phyloP scores from a whole-genome alignment of 2,329 filamentous ascomycete species.

The Zelopaecilomyces penicillatus region DNA sequence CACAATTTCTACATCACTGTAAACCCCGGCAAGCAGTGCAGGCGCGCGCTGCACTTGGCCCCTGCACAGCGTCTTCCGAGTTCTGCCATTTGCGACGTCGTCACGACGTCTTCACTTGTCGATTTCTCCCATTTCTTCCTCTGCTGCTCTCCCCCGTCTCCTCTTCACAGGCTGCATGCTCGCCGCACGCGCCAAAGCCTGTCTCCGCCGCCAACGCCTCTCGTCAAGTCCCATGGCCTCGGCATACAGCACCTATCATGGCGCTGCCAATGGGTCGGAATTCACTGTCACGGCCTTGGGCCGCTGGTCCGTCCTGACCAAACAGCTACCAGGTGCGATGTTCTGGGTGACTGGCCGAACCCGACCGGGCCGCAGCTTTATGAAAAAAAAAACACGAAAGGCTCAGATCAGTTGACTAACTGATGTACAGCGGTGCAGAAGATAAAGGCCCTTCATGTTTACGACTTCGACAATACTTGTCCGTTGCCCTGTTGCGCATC shows the following conservation, averaged over 20 bases:
- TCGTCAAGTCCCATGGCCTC: conserved; percentile 30
- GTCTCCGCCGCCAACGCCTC: conserved; percentile 14
- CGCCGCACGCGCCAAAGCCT: conserved; percentile 7
- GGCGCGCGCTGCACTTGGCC: too few species aligned
- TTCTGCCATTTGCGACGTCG: too few species aligned
- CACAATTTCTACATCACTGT: too few species aligned
- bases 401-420: conserved; percentile 1
- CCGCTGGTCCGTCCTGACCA: conserved; percentile 74
- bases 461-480: conserved; percentile 98
- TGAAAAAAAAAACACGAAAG: not conserved
- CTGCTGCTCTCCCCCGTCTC: conserved; percentile 2
- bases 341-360: not conserved
- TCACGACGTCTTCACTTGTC: not conserved
- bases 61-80: too few species aligned
- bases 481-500: conserved; percentile 23
- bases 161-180: conserved; percentile 15
- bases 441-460: conserved; percentile 79
- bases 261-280: conserved; percentile 22
- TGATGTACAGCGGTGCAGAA: conserved; percentile 44
- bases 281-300: conserved; percentile 66
- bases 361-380: too few species aligned
- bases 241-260: conserved; percentile 30
- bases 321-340: conserved; percentile 56
- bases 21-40: too few species aligned
- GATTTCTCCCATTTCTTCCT: not conserved